These are phyloP conservation scores for Kondoa malvinella DNA, from an alignment of 768 basidiomycete genomes.

Conservation along the genomic window DNA sequence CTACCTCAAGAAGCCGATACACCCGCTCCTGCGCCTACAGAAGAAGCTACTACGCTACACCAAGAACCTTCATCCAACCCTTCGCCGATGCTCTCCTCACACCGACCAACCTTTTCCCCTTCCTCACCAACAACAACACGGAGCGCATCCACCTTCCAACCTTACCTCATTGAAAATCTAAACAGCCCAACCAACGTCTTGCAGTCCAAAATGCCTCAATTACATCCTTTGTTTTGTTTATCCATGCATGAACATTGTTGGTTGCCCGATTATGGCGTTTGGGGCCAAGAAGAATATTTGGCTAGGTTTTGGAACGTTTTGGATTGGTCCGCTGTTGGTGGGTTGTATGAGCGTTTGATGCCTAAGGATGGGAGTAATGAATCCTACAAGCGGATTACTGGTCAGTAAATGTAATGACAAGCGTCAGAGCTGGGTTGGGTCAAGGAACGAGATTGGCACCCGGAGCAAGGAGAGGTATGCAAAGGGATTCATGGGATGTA, in stretches of 20 bases:
- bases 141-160: neutral
- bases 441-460: too few species aligned
- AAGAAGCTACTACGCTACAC: neutral
- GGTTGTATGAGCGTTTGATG: neutral
- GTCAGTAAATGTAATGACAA: too few species aligned
- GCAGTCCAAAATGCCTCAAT: neutral
- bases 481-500: neutral
- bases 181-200: neutral
- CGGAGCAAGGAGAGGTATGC: neutral
- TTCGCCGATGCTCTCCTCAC: neutral
- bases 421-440: too few species aligned
- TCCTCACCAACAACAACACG: neutral
- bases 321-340: conserved; percentile 51
- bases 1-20: conserved; percentile 6
- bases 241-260: conserved; percentile 69
- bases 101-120: neutral
- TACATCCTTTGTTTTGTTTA: conserved; percentile 62
- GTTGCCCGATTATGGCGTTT: conserved; percentile 68
- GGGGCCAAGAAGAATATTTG: conserved; percentile 78
- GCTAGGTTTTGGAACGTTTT: conserved; percentile 66
- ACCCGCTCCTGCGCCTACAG: neutral
- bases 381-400: neutral
- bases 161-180: neutral
- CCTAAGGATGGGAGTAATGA: neutral
- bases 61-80: neutral